Evolutionary conservation across 768 basidiomycete species (phyloP), one percentile per base, ranked within the genome.

Genomic region (Rhizopogon sp.): DNA sequence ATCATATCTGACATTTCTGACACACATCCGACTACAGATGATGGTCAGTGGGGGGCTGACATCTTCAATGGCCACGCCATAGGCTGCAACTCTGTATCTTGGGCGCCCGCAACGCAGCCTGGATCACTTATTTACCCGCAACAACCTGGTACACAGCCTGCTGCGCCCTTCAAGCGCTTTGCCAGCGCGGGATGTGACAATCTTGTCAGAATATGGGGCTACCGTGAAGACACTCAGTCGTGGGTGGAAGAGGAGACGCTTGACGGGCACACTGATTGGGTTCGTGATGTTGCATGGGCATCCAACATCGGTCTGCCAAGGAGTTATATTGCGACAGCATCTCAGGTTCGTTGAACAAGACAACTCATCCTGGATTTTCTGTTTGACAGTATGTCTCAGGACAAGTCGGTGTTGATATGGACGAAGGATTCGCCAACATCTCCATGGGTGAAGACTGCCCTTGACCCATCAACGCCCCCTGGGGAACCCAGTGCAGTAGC

Each of bases 201-300:
- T 64, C 80, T 96, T 47, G 92, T 97, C 63, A 88, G 87, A 64
- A 90, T 98, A 61, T 98, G 96, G 96, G 85, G 80, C 1, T 97
- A 86, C 75, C 83, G 86, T 58, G 91, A 95, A 52, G 88, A 91
- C 51, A 79, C 85, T 8, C 88, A 94, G 69, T 83, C 89, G 7
- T 98, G 95, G 93, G 78, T 81, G 13, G 91, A 93, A 62, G 95
- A 94, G 68, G 94, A 96, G 63, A 83, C 79, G 0, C 81, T 99
- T 22, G 90, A 92, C 49, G 94, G 93, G 0, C 96, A 99, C 70
- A 82, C 88, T 0, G 96, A 99, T 70, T 99, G 96, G 96, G 95
- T 99, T 20, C 80, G 96, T 45, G 96, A 98, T 67, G 95, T 98
- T n/a, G 92, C 96, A 0, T 98, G 95, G 94, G 95, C 95, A 1